Base-by-base conservation (phyloP, 2,329 filamentous ascomycete genomes). In the Ophiostoma novo-ulmi region DNA sequence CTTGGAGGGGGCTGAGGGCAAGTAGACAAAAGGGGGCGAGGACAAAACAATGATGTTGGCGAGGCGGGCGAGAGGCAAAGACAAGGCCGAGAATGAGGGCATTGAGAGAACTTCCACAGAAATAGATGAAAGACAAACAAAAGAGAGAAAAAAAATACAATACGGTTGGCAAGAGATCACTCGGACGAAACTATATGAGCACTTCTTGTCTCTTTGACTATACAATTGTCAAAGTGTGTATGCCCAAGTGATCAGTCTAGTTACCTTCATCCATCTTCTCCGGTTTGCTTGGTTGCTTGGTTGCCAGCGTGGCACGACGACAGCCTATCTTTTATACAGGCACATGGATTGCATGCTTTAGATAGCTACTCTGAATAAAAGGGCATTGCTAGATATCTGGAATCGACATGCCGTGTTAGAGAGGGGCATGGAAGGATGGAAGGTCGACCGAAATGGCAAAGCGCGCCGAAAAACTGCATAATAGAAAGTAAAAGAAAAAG, bases 301-400 rank as follows among this genome's bases (percentile, higher is more conserved):
- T 58, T 58, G n/a, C 52, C 22, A 58, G 52, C 52, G 70, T 69
- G 63, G 63, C 70, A 68, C 66, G 11, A 31, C 52, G 68, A 69
- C 48, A 67, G 68, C 70, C 63, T 69, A 52, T 69, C 68, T 67
- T 67, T 69, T 58, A 6, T 6, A 48, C 20, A 48, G 44, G 44
- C 5, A 48, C 5, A 20, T 6, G 44, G 17, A n/a, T 48, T n/a
- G 44, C 44, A 48, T 48, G 17, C 7, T 48, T 8, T 48, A 48
- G 44, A 39, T 13, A 39, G 38, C 38, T 39, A 39, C 17, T 17
- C 17, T 48, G 7, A 20, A n/a, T 3, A 7, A 48, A 20, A 48
- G 44, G 17, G 20, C 17, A 13, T 20, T 48, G 44, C 13, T 8
- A 14, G 22, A 58, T 64, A 35, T 14, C 52, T 58, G 22, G n/a